Evolutionary conservation across 2,329 filamentous ascomycete genomes (phyloP).

Genomic region (Colletotrichum phormii): DNA sequence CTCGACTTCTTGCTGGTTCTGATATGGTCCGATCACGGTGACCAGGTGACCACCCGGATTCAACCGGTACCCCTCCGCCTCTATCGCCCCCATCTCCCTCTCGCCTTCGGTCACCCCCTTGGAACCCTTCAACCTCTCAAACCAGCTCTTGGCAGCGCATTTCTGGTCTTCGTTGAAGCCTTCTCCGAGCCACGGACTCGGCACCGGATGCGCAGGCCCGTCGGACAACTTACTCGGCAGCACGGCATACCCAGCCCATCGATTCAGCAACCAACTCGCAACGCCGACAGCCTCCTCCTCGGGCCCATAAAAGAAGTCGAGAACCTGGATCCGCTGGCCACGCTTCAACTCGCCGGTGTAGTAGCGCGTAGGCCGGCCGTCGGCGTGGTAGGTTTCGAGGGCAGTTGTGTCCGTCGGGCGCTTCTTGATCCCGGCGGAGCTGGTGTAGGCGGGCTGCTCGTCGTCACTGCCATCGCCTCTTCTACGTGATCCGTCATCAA

Average conservation of each 20-base stretch:
- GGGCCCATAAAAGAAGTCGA: constrained; percentile 42
- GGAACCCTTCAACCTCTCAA: constrained; percentile 18
- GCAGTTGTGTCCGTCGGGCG: constrained; percentile 23
- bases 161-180: constrained; percentile 34
- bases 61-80: constrained; percentile 45
- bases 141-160: constrained; percentile 24
- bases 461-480: constrained; percentile 42
- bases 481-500: constrained; percentile 1
- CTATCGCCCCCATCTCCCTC: constrained; percentile 36
- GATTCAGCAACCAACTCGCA: constrained; percentile 39
- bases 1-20: constrained; percentile 44
- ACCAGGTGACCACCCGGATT: constrained; percentile 43
- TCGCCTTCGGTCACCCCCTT: neutral
- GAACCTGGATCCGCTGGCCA: constrained; percentile 38
- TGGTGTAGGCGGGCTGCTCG: constrained; percentile 41
- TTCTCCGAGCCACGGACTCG: constrained; percentile 38
- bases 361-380: constrained; percentile 44
- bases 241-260: constrained; percentile 48
- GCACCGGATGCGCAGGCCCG: constrained; percentile 15
- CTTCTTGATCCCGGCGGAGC: constrained; percentile 38
- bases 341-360: constrained; percentile 51
- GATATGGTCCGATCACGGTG: constrained; percentile 48
- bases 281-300: constrained; percentile 36
- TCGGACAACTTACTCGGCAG: constrained; percentile 39
- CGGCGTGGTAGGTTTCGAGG: constrained; percentile 34